These are phyloP conservation scores for Trichoderma koningii DNA, from an alignment of 2,329 filamentous ascomycete species.

Conservation along the genomic window DNA sequence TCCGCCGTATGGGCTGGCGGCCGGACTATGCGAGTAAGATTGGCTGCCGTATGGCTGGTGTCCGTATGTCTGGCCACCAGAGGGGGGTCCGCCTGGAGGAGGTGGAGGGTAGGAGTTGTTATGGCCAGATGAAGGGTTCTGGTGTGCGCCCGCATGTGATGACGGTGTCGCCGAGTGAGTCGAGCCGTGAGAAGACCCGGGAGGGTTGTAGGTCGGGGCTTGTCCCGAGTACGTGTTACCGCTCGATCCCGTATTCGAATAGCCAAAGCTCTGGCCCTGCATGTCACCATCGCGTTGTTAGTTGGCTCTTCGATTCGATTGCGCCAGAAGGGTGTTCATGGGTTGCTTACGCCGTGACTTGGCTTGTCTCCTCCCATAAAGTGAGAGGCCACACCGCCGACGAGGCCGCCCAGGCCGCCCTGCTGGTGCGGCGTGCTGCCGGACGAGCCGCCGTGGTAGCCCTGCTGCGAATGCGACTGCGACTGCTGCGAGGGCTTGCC, in stretches of 20 bases:
- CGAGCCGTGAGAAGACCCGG: slow-evolving; percentile 33
- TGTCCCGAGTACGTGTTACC: slow-evolving; percentile 60
- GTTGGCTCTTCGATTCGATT: slow-evolving; percentile 27
- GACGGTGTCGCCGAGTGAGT: slow-evolving; percentile 29
- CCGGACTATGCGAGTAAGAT: slow-evolving; percentile 31
- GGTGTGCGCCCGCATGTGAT: slow-evolving; percentile 37
- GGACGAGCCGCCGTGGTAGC: slow-evolving; percentile 52
- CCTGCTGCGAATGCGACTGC: slow-evolving; percentile 44
- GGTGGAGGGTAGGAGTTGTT: slow-evolving; percentile 30
- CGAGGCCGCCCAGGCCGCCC: slow-evolving; percentile 56
- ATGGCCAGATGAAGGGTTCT: slow-evolving; percentile 24
- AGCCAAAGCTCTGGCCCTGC: slow-evolving; percentile 62
- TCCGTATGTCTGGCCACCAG: slow-evolving; percentile 28
- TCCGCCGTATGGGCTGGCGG: slow-evolving; percentile 22
- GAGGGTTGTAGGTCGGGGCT: slow-evolving; percentile 54
- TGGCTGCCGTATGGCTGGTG: slow-evolving; percentile 27
- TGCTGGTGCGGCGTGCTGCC: slow-evolving; percentile 44
- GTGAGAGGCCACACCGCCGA: slow-evolving; percentile 59
- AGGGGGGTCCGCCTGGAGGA: slow-evolving; percentile 30
- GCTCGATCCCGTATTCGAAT: slow-evolving; percentile 57
- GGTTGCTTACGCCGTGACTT: slow-evolving; percentile 38
- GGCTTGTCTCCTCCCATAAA: slow-evolving; percentile 48
- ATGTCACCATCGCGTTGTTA: not conserved
- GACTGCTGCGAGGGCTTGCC: slow-evolving; percentile 52
- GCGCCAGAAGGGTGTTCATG: not conserved